Conservation (phyloP, 2,329 filamentous ascomycete species). For the Fusarium tjaetaba region DNA sequence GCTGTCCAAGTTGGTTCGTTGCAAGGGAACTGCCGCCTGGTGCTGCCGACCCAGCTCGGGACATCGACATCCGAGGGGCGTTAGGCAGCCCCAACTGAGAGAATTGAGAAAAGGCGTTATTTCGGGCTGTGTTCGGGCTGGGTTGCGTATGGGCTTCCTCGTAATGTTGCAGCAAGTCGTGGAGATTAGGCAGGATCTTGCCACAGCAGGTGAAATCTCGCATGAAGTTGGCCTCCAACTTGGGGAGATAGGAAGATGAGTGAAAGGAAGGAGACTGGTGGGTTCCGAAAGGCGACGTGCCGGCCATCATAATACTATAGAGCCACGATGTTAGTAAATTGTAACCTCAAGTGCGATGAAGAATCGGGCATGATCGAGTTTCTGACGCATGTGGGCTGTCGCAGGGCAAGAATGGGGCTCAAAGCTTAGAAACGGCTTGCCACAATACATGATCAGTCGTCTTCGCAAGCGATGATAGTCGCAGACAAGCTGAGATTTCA, state of each 20-base stretch:
- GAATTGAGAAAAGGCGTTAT: slow-evolving; percentile 55
- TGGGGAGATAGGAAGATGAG: slow-evolving; percentile 95
- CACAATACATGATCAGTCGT: slow-evolving; percentile 23
- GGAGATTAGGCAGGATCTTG: slow-evolving; percentile 86
- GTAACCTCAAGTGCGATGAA: slow-evolving; percentile 1
- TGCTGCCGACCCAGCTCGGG: slow-evolving; percentile 46
- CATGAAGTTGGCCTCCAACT: slow-evolving; percentile 98
- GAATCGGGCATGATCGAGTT: slow-evolving; percentile 16
- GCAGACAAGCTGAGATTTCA: not conserved
- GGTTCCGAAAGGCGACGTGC: slow-evolving; percentile 86
- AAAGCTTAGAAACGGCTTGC: slow-evolving; percentile 39
- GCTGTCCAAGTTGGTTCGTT: slow-evolving; percentile 48
- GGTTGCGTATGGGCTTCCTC: slow-evolving; percentile 91
- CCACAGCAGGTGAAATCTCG: slow-evolving; percentile 96
- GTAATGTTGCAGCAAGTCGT: slow-evolving; percentile 95
- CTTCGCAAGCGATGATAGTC: slow-evolving; percentile 3
- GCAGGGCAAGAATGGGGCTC: slow-evolving; percentile 28
- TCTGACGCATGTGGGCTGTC: slow-evolving; percentile 21
- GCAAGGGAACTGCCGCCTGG: slow-evolving; percentile 45
- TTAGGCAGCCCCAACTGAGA: slow-evolving; percentile 48
- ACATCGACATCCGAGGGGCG: slow-evolving; percentile 47
- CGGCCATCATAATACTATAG: slow-evolving; percentile 89
- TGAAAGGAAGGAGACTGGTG: slow-evolving; percentile 95
- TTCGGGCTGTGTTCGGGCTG: slow-evolving; percentile 55
- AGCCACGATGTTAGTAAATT: slow-evolving; percentile 36